Base-by-base conservation (phyloP, 2,329 filamentous ascomycete species). In the Rachicladosporium sp. region DNA sequence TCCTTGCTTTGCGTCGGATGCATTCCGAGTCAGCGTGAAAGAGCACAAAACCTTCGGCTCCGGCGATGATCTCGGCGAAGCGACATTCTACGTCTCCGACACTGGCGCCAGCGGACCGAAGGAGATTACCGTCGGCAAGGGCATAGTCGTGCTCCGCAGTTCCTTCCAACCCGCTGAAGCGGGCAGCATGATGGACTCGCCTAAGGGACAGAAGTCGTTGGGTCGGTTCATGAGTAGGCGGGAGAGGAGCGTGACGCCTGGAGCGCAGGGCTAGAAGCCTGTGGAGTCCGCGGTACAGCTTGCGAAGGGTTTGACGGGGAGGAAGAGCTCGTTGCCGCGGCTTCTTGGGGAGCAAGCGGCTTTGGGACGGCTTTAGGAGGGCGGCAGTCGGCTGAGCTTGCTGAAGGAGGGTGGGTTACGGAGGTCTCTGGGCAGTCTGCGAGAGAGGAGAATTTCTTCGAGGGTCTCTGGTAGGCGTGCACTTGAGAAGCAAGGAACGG, bases 21-120 rank as follows among this genome's bases (percentile, higher is more conserved):
- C 84, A 55, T 96, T 95, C 73, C 82, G 86, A 58, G 58, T 98
- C 45, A 74, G 83, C 46, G 87, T 87, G 45, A 87, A 87, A 57
- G 82, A 87, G 51, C 85, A 94, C 55, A 76, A 82, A 53, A 83
- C 79, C 1, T 89, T 96, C 55, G 82, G 84, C 37, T 81, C 78
- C 42, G 23, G 23, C 23, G 86, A 93, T 56, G 80, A 88, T 41
- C 71, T 98, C 0, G 91, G 91, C 38, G 88, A 96, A 55, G 76
- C 76, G 4, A 59, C 82, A n/a, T 93, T 94, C 65, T 88, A 93
- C 57, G 76, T 98, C n/a, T 86, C 89, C 47, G 89, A 98, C 56
- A 19, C 15, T 19, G 15, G 15, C 15, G 15, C 15, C 2, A 66
- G 69, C 1, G 75, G 74, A 8, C 80, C 89, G 50, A 91, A 89